Conservation (phyloP, 345 rosid species). For the Linum tenue region DNA sequence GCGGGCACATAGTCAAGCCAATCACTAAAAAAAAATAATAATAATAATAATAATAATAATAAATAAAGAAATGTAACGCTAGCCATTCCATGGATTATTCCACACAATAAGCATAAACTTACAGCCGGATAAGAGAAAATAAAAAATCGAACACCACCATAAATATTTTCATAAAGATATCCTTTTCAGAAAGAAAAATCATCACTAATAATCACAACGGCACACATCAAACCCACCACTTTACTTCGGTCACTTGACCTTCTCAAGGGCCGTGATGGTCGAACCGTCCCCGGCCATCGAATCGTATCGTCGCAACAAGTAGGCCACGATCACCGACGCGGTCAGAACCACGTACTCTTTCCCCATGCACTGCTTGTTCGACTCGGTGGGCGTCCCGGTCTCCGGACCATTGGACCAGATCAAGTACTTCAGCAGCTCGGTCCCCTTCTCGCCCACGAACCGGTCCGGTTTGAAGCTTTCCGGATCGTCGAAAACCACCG, state of each 20-base stretch:
- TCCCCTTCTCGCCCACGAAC: constrained; percentile 38
- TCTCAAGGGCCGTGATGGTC: constrained; percentile 47
- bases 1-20: too few species aligned
- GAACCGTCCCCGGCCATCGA: constrained; percentile 31
- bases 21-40: too few species aligned
- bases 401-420: constrained; percentile 89
- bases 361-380: constrained; percentile 76
- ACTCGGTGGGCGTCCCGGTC: constrained; percentile 45
- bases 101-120: too few species aligned
- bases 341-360: constrained; percentile 59
- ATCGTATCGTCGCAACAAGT: constrained; percentile 53
- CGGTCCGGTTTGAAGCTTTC: constrained; percentile 60
- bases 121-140: too few species aligned
- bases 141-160: too few species aligned
- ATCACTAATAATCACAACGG: background rate
- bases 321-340: constrained; percentile 47
- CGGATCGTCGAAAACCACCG: constrained; percentile 53
- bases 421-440: constrained; percentile 39
- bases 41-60: too few species aligned
- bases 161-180: too few species aligned
- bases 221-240: background rate
- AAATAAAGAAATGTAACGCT: too few species aligned
- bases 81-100: too few species aligned
- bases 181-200: too few species aligned
- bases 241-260: constrained; percentile 19